phyloP scores from a whole-genome alignment of 2,329 filamentous ascomycete species.

The Xenoacremonium recifei region DNA sequence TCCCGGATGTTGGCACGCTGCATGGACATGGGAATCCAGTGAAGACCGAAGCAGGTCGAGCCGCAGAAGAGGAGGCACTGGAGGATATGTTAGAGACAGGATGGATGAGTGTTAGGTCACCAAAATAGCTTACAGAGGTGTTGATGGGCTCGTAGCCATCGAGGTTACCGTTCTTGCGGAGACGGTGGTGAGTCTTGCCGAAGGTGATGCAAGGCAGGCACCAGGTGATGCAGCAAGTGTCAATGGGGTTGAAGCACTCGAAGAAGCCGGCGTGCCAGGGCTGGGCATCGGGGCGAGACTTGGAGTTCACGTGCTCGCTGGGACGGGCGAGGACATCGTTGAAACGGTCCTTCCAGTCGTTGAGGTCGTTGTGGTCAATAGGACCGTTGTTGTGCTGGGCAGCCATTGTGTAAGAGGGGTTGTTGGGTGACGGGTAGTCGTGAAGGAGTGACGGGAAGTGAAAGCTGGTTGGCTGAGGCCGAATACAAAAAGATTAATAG shows the following conservation, averaged over 20 bases:
- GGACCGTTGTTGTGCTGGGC: slow-evolving; percentile 28
- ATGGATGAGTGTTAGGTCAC: background rate
- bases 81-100: slow-evolving; percentile 7
- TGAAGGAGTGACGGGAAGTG: background rate
- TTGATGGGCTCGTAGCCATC: slow-evolving; percentile 46
- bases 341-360: slow-evolving; percentile 43
- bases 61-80: slow-evolving; percentile 45
- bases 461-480: background rate
- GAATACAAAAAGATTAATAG: too few species aligned
- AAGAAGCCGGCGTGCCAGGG: slow-evolving; percentile 42
- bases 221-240: slow-evolving; percentile 44
- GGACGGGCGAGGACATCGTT: slow-evolving; percentile 43
- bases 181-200: slow-evolving; percentile 46
- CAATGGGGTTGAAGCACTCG: slow-evolving; percentile 43
- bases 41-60: slow-evolving; percentile 37
- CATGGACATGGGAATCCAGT: slow-evolving; percentile 43
- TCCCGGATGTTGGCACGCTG: slow-evolving; percentile 44
- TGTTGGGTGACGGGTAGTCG: background rate
- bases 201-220: slow-evolving; percentile 48
- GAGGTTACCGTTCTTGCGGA: slow-evolving; percentile 39
- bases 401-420: background rate
- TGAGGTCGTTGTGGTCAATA: slow-evolving; percentile 41
- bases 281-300: slow-evolving; percentile 35
- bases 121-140: slow-evolving; percentile 40
- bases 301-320: slow-evolving; percentile 41